A percentile compares a stretch with the other conserved stretches of the same genome.
Conservation (phyloP, 1,284 basidiomycete species). For the Phenoliferia sp. region DNA sequence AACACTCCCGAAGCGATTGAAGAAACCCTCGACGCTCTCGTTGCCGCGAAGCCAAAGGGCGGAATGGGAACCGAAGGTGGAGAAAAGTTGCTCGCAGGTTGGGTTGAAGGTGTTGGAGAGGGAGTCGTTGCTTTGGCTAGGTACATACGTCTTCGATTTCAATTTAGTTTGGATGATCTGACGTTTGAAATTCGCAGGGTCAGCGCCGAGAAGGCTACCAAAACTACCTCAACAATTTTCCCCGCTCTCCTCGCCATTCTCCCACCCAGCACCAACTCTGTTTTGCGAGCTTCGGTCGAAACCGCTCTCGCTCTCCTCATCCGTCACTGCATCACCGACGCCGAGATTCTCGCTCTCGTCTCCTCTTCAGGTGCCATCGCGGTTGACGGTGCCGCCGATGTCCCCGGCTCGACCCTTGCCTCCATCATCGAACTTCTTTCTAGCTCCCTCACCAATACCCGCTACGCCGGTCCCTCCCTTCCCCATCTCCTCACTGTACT, state of each 20-base stretch:
- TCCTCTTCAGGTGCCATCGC: neutral
- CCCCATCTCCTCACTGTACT: conserved; percentile 45
- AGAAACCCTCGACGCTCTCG: conserved; percentile 57
- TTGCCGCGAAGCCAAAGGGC: conserved; percentile 66
- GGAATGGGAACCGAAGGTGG: conserved; percentile 44
- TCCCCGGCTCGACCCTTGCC: neutral
- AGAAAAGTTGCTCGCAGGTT: conserved; percentile 55
- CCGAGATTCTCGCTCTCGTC: conserved; percentile 54
- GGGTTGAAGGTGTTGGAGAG: conserved; percentile 67
- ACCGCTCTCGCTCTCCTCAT: conserved; percentile 58
- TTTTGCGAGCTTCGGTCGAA: conserved; percentile 59
- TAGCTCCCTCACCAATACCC: conserved; percentile 63
- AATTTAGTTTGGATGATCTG: conserved; percentile 46
- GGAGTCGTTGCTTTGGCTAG: conserved; percentile 58
- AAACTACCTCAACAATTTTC: conserved; percentile 11
- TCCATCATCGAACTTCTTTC: conserved; percentile 58
- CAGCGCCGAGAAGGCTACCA: neutral
- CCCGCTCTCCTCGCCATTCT: conserved; percentile 19
- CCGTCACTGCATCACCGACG: conserved; percentile 63
- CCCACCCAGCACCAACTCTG: conserved; percentile 18
- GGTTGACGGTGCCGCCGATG: neutral
- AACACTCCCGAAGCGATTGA: conserved; percentile 29
- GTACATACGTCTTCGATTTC: conserved; percentile 50
- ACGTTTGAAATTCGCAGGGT: conserved; percentile 19
- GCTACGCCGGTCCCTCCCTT: conserved; percentile 67